Evolutionary conservation across 257 asterid species (phyloP).

Genomic region (Solanum infundibuliforme): DNA sequence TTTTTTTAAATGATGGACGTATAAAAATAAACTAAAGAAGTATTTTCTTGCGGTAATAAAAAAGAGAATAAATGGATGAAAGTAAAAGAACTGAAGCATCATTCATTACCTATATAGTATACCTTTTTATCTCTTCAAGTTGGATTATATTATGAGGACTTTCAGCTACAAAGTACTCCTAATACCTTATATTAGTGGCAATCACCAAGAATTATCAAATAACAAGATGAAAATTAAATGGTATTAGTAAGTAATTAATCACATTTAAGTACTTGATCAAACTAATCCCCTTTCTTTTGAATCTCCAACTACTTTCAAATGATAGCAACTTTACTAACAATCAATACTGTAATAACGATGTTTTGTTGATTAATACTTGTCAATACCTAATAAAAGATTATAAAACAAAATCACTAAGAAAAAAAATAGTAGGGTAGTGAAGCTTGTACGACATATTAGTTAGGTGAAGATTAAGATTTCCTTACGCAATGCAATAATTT

Average conservation of each 20-base stretch:
- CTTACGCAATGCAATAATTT: background rate
- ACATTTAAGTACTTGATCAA: background rate
- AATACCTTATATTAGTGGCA: background rate
- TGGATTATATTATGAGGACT: background rate
- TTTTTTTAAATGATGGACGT: background rate
- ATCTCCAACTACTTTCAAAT: background rate
- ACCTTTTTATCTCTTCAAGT: background rate
- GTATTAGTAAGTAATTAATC: background rate
- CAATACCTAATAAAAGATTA: background rate
- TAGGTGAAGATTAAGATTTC: background rate
- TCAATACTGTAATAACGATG: background rate
- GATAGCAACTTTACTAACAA: background rate
- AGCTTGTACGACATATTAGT: background rate
- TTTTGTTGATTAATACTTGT: background rate
- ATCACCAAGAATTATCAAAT: background rate
- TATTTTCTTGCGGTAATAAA: background rate
- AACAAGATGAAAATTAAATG: background rate
- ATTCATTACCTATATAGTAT: background rate
- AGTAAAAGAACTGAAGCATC: background rate
- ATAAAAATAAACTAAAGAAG: background rate
- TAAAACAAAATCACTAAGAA: background rate
- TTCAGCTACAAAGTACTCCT: background rate
- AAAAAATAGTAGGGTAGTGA: background rate
- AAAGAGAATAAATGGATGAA: background rate
- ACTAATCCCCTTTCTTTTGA: background rate